phyloP scores from a whole-genome alignment of 208 protist genomes.

The Wallacemonas rigidus region DNA sequence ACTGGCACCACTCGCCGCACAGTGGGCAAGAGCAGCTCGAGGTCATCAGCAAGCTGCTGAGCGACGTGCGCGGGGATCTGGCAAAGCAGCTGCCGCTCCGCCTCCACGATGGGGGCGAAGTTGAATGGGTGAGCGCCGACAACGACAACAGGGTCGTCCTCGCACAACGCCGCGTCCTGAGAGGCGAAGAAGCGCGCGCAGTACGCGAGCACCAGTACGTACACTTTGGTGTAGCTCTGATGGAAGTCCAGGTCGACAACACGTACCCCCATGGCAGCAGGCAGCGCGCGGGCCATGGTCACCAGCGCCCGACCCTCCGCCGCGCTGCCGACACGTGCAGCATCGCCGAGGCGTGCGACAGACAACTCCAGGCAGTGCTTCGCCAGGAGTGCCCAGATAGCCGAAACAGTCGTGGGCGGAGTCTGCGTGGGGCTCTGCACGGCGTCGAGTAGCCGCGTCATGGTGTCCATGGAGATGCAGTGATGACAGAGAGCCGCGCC shows the following conservation, averaged over 20 bases:
- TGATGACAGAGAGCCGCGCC: conserved; percentile 67
- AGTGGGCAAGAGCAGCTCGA: conserved; percentile 45
- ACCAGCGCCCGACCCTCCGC: conserved; percentile 68
- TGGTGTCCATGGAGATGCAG: conserved; percentile 55
- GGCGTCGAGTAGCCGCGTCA: conserved; percentile 47
- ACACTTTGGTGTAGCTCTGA: conserved; percentile 59
- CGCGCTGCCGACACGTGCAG: conserved; percentile 49
- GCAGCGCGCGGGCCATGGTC: conserved; percentile 67
- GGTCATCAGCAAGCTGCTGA: conserved; percentile 46
- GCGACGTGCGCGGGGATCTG: conserved; percentile 46
- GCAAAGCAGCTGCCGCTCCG: conserved; percentile 41
- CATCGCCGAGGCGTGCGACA: conserved; percentile 57
- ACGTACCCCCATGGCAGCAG: conserved; percentile 42
- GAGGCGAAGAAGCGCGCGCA: conserved; percentile 65
- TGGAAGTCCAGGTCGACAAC: conserved; percentile 75
- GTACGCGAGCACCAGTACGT: conserved; percentile 70
- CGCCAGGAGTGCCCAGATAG: conserved; percentile 48
- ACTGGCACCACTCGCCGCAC: conserved; percentile 52
- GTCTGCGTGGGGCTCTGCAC: background rate
- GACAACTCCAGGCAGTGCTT: conserved; percentile 60
- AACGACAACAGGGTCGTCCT: background rate
- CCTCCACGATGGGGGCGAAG: conserved; percentile 26
- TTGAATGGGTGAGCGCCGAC: conserved; percentile 23
- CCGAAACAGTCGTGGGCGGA: conserved; percentile 24
- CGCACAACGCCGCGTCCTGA: background rate